Evolutionary conservation across 2,329 filamentous ascomycete genomes (phyloP), one percentile per base, ranked within the genome.

Genomic region (Cercospora sp.): DNA sequence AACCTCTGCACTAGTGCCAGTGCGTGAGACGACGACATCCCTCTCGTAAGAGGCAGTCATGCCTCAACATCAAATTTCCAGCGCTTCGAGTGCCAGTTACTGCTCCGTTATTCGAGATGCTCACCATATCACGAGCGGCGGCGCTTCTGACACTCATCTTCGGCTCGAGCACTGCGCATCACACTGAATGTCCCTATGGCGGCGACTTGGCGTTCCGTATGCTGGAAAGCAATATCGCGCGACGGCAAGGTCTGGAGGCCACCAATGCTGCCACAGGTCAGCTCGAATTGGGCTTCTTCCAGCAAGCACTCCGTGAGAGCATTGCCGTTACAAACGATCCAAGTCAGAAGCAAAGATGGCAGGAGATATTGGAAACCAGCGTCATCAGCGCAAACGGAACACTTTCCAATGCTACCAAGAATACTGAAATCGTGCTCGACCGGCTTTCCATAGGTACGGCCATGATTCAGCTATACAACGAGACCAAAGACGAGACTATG

Each of bases 231-330:
- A 78, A 76, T 58, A 75, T 79, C 20, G 74, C 73, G 7, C 73
- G 78, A 7, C 66, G 72, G 10, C 73, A 80, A 70, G 78, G 78
- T 16, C 72, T 79, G 20, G 53, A 65, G 20, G 65, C 66, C 40
- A 71, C 65, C 31, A 65, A 65, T 53, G 71, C 66, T 3, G 63
- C 69, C 12, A 72, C 73, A 10, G 69, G 72, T 36, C 53, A 72
- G 58, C 73, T 79, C 23, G 76, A 79, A 66, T 69, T 77, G 2
- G 77, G 76, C 5, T 71, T 79, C 28, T 75, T 76, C n/a, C 77
- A 79, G 60, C 78, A 79, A 59, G 73, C 76, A 16, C 70, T 79
- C 5, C 64, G 69, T 10, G 71, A 70, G 12, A 63, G 75, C 40
- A 70, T 75, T 6, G 59, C 61, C 1, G 59, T 51, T 63, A 73